phyloP scores from a whole-genome alignment of 1,139 yeast species.

The Scheffersomyces titani region DNA sequence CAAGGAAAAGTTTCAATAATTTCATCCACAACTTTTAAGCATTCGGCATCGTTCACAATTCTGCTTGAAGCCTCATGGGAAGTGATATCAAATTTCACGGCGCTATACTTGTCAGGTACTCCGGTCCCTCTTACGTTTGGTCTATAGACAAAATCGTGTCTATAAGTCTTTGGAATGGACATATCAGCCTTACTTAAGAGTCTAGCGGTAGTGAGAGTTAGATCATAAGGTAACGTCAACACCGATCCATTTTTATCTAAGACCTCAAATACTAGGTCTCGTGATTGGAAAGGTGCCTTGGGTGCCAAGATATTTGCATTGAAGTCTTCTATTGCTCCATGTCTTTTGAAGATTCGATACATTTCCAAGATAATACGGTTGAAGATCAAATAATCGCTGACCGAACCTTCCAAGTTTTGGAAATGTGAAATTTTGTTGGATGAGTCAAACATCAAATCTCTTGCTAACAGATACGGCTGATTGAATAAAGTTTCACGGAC shows the following conservation, averaged over 20 bases:
- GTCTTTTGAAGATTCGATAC: conserved; percentile 62
- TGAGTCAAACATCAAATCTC: conserved; percentile 77
- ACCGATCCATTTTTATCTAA: conserved; percentile 86
- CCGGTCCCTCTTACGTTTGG: conserved; percentile 55
- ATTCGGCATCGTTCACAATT: conserved; percentile 77
- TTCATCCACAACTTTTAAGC: conserved; percentile 79
- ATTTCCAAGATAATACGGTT: conserved; percentile 58
- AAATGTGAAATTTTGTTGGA: conserved; percentile 22
- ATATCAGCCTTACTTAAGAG: conserved; percentile 65
- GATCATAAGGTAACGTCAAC: conserved; percentile 82
- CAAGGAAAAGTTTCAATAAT: conserved; percentile 65
- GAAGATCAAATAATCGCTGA: conserved; percentile 44
- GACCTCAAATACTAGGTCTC: conserved; percentile 70
- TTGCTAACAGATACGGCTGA: conserved; percentile 80
- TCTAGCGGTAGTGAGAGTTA: conserved; percentile 87
- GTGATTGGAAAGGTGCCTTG: conserved; percentile 68
- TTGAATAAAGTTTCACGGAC: conserved; percentile 83
- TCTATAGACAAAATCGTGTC: conserved; percentile 82
- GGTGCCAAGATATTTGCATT: conserved; percentile 65
- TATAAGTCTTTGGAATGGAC: conserved; percentile 60
- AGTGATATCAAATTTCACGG: conserved; percentile 83
- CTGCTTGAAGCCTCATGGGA: conserved; percentile 47
- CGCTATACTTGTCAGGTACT: conserved; percentile 77
- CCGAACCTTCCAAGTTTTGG: conserved; percentile 21
- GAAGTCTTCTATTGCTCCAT: conserved; percentile 83